Base-by-base conservation (phyloP, 495 filamentous ascomycete species). In the Penicillium paxilli region DNA sequence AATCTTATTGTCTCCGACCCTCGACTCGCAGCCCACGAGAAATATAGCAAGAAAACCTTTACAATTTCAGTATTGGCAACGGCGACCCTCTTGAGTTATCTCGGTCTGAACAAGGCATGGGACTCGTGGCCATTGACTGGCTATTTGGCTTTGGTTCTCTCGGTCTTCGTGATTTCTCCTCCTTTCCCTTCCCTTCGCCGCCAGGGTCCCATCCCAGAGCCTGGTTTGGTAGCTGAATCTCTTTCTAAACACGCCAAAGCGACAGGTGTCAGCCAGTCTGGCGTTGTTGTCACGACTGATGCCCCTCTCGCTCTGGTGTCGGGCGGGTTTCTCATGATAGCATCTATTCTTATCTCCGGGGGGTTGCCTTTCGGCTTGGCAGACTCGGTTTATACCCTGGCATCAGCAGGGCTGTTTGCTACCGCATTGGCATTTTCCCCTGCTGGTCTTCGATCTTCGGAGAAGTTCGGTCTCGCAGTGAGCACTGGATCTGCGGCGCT, bases 81-180 rank as follows among this genome's bases (percentile, higher is more conserved):
- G 5, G 62, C 60, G 10, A 45, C 68, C 11, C 10, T 71, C 12
- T 47, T 71, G 49, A 70, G 69, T 55, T 65, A 64, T 11, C 48
- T 71, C 10, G 71, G 74, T 4, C 54, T 72, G 57, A 72, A 73
- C 47, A 44, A 66, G 25, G 37, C 65, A 2, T 68, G 66, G 70
- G 67, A 70, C 42, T 46, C 58, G 11, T 58, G 67, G 10, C 67
- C 72, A 1, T 25, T 71, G 10, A 35, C 75, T 16, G 80, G 81
- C 11, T 83, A 84, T 54, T 25, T 72, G 2, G 69, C 75, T 5
- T 64, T 84, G 30, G 52, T 69, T 7, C 30, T 71, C 5, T 79
- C 79, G 0, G 54, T 78, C 5, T 73, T 81, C 41, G 60, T 72
- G 21, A 45, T 79, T 26, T 71, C 70, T 11, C 72, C 73, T 10